Evolutionary conservation across 1,284 basidiomycete species (phyloP), one percentile per base, ranked within the genome.

Genomic region (Cerrena zonata): DNA sequence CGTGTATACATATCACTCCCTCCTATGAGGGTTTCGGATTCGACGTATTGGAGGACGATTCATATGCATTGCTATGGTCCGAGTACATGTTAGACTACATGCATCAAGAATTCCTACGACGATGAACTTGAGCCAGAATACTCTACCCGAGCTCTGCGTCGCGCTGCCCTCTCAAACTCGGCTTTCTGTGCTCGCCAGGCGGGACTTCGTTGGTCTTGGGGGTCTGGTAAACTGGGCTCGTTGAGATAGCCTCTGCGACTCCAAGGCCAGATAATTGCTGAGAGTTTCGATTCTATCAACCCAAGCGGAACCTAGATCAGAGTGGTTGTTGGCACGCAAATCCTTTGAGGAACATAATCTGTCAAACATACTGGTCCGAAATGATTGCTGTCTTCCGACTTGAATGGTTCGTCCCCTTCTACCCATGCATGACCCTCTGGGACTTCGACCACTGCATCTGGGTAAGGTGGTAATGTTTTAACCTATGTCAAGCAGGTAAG

Each of bases 351-450:
- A 34, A n/a, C 23, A 40, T 49, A 23, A 36, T 5, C 13, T 12
- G n/a, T 42, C 11, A 36, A 13, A 66, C 75, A 51, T 59, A 88
- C 86, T 2, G 86, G 81, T 23, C 86, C 86, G 61, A 86, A 86
- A 7, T 70, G 65, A 62, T 88, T 89, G 67, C 85, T 88, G 60
- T 89, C 86, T 52, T 82, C 73, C 10, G 81, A 85, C 52, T 78
- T 73, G 60, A 82, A 84, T 5, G 75, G 70, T 56, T 84, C 81
- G 54, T 87, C 84, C 4, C 84, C 85, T 77, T 89, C 86, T 46
- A 89, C 74, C 86, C 86, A 89, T 39, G 79, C 71, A 55, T 86
- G 78, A 1, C 85, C 86, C 54, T 66, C 55, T 2, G 85, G 84
- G 26, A 89, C 62, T 18, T 57, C 62, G 4, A 84, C 75, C 53